Base-by-base conservation (phyloP, 148 eudicot genomes). In the Rhododendron mucronatum region DNA sequence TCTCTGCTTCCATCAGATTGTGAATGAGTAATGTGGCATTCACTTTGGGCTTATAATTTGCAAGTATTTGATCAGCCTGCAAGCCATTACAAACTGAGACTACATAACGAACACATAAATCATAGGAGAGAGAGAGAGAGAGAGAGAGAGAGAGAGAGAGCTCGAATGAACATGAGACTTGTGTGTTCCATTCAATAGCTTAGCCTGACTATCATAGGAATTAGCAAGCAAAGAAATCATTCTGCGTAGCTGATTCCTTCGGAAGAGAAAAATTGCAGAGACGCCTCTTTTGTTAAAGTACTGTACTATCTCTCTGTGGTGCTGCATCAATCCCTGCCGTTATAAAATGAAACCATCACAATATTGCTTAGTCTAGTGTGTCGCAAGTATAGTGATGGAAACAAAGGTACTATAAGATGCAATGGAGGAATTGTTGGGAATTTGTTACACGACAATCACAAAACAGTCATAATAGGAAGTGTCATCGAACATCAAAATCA, bases 51-150 rank as follows among this genome's bases (percentile, higher is more conserved):
- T 90, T 95, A 86, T 94, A 95, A 51, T 83, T 90, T 69, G 96
- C 95, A 35, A 94, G 92, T 84, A 93, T 85, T 87, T 93, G 86
- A n/a, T n/a, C n/a, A 85, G 98, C 98, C 98, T 95, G 93, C 87
- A 87, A 67, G 45, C 9, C 63, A 76, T 53, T 79, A 26, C 76
- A 28, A 78, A n/a, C 75, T 10, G 10, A 73, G 80, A 73, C 75
- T 76, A 30, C 35, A 10, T 16, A 75, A 75, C 48, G 8, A 5
- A 37, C 45, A 75, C 79, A 20, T 10, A 50, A 21, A n/a, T n/a
- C 33, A 67, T 67, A 3, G 33, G 41, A 15, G 28, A 41, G 55
- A 41, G 79, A 69, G 85, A 71, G 63, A 48, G 86, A 48, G 80
- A 51, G 76, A 13, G 78, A 75, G 61, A 63, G 82, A 55, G 85